Conservation (phyloP, 495 filamentous ascomycete species). For the Eremomyces bilateralis region DNA sequence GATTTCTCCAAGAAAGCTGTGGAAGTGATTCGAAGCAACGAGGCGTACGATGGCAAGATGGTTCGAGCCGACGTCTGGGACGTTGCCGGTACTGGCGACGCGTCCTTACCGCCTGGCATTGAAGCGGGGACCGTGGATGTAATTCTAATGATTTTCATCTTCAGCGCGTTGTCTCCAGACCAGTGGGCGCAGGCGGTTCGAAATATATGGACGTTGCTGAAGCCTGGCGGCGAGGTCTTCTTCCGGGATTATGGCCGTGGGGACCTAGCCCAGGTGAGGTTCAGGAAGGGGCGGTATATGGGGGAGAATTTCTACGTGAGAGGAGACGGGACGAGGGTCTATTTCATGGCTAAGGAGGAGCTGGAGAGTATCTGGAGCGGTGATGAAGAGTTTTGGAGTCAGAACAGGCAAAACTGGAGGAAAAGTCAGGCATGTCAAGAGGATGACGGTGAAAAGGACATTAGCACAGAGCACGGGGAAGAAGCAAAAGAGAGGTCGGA, state of each 20-base stretch:
- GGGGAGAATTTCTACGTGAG: constrained; percentile 93
- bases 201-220: constrained; percentile 64
- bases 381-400: constrained; percentile 5
- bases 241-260: constrained; percentile 93
- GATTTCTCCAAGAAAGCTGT: constrained; percentile 87
- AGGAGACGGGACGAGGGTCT: constrained; percentile 88
- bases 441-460: constrained; percentile 1
- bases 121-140: constrained; percentile 59
- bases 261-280: constrained; percentile 87
- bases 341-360: constrained; percentile 84
- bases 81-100: constrained; percentile 27
- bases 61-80: constrained; percentile 90
- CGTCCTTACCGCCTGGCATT: constrained; percentile 47
- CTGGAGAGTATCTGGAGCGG: constrained; percentile 58
- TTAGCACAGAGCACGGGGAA: constrained; percentile 9
- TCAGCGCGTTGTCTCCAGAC: constrained; percentile 65
- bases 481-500: constrained; percentile 1
- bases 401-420: constrained; percentile 6
- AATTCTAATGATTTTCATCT: constrained; percentile 87
- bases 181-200: constrained; percentile 69
- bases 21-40: constrained; percentile 59
- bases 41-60: constrained; percentile 35
- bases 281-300: constrained; percentile 81
- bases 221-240: constrained; percentile 70
- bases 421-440: constrained; percentile 3